phyloP scores from a whole-genome alignment of 495 filamentous ascomycete species.

The Annulohypoxylon bovei region DNA sequence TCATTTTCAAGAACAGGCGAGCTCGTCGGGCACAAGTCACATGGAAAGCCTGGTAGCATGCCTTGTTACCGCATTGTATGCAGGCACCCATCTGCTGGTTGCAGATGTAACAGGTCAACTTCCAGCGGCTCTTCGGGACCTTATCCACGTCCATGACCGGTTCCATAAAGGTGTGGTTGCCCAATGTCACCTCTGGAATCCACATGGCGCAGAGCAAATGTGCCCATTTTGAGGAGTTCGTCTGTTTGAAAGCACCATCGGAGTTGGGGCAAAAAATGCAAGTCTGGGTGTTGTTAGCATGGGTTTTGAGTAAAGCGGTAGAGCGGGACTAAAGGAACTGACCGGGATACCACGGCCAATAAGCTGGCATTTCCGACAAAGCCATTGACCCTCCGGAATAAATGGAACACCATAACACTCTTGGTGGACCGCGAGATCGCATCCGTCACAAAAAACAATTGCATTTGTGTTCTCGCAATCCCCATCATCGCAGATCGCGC shows the following conservation, averaged over 20 bases:
- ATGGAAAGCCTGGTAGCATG: constrained; percentile 97
- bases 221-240: constrained; percentile 92
- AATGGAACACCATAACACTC: constrained; percentile 99
- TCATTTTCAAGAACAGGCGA: constrained; percentile 94
- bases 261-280: constrained; percentile 99
- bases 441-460: constrained; percentile 99
- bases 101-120: constrained; percentile 95
- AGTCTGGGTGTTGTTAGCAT: constrained; percentile 60
- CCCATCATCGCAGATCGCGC: constrained; percentile 96
- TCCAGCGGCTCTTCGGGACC: constrained; percentile 93
- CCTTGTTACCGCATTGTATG: constrained; percentile 98
- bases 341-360: constrained; percentile 90
- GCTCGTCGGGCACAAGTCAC: constrained; percentile 93
- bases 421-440: constrained; percentile 96
- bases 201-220: constrained; percentile 97
- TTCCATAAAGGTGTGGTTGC: constrained; percentile 98
- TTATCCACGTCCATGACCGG: constrained; percentile 98
- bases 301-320: constrained; percentile 25
- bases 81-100: constrained; percentile 97
- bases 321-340: constrained; percentile 50
- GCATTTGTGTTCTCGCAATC: constrained; percentile 99
- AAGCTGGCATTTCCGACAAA: constrained; percentile 95
- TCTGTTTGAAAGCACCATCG: constrained; percentile 98
- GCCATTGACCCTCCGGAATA: constrained; percentile 98
- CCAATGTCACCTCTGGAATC: constrained; percentile 96